phyloP scores from a whole-genome alignment of 2,329 filamentous ascomycete species.

The Cladobotryum protrusum region DNA sequence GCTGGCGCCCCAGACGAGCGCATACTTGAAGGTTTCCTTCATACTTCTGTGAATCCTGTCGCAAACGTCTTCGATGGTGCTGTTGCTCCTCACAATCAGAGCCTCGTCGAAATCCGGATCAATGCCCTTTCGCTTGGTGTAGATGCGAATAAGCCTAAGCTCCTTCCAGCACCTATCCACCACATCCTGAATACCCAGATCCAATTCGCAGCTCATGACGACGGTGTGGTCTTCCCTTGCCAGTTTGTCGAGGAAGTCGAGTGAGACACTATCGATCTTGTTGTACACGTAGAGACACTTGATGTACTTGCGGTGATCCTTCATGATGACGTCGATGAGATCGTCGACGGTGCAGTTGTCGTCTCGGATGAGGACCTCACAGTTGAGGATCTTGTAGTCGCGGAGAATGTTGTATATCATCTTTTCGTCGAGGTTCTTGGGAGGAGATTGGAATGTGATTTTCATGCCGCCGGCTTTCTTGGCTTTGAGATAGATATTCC shows the following conservation, averaged over 20 bases:
- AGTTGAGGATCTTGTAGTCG: constrained; percentile 98
- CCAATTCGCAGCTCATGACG: constrained; percentile 96
- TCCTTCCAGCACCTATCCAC: constrained; percentile 95
- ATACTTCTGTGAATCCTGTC: constrained; percentile 88
- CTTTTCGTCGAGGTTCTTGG: constrained; percentile 91
- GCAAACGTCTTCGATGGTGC: constrained; percentile 93
- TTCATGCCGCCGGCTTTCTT: constrained; percentile 99
- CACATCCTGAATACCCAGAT: constrained; percentile 88
- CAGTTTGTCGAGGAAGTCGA: constrained; percentile 88
- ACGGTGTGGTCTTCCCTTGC: constrained; percentile 90
- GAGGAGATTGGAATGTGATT: constrained; percentile 86
- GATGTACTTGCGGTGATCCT: constrained; percentile 97
- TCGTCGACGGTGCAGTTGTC: constrained; percentile 95
- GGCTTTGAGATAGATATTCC: constrained; percentile 92
- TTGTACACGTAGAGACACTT: constrained; percentile 95
- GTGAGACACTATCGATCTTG: constrained; percentile 93
- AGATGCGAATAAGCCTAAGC: constrained; percentile 80
- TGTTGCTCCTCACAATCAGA: constrained; percentile 81
- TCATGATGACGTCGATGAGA: constrained; percentile 99
- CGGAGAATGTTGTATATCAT: constrained; percentile 97
- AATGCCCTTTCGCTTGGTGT: constrained; percentile 91
- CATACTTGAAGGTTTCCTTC: constrained; percentile 99
- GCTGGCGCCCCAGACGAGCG: constrained; percentile 94
- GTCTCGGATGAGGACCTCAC: constrained; percentile 90
- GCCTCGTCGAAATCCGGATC: constrained; percentile 89